Evolutionary conservation across 2,329 filamentous ascomycete species (phyloP), one percentile per base, ranked within the genome.

Genomic region (Ceratocystis eucalypticola): DNA sequence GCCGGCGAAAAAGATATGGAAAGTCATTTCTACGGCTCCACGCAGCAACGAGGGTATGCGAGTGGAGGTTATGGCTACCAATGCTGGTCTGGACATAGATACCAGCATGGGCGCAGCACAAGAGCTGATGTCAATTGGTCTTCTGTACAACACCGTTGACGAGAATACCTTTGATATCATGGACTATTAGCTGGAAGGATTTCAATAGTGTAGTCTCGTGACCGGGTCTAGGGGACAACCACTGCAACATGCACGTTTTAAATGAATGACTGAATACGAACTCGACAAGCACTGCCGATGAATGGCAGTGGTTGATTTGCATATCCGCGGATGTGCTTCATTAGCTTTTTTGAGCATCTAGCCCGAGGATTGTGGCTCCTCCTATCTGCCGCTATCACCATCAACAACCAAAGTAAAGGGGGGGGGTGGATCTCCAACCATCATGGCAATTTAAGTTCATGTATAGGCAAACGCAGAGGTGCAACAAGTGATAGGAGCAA

Each of bases 81-180:
- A 82, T 67, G 79, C 87, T 20, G 80, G 83, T 6, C 76, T 96
- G 76, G 80, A 87, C 7, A 76, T 86, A 37, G 80, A 80, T 30
- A 89, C 95, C 59, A 88, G 94, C 15, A 78, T 86, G 71, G 84
- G 82, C 64, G 92, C 86, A n/a, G 85, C 88, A 8, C 90, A 96
- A 71, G 91, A 97, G 76, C 76, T 99, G 72, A 76, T 91, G 55
- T 80, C 80, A 1, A 77, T 84, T 66, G 90, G 91, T 37, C 74
- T 90, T 71, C 89, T 96, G 70, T 99, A 91, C 77, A 90, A 91
- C 33, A 99, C 95, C 8, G 82, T 96, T 5, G 91, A 97, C 76
- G 93, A 97, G 72, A 83, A 89, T 75, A 97, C 93, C 0, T 97
- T 89, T 87, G 90, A 91, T 55, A 79, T 96, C 69, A 78, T 96